Conservation (phyloP, 768 basidiomycete genomes). For the Asterophora lycoperdoides region DNA sequence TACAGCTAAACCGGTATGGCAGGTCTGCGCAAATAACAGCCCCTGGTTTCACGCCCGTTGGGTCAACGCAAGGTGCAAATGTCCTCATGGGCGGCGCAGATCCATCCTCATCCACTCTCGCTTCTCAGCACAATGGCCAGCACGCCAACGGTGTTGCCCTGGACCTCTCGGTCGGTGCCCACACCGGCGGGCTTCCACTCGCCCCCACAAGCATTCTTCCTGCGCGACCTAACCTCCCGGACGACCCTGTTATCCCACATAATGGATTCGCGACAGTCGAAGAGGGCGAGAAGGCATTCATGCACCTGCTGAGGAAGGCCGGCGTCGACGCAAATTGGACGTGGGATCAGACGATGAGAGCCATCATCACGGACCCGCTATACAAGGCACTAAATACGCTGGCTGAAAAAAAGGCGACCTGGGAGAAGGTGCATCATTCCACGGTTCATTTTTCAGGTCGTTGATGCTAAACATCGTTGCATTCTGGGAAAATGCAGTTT, state of each 20-base stretch:
- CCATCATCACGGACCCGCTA: constrained; percentile 95
- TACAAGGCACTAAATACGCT: constrained; percentile 93
- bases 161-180: constrained; percentile 44
- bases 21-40: constrained; percentile 33
- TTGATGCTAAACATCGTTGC: constrained; percentile 4
- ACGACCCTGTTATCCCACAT: constrained; percentile 85
- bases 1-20: constrained; percentile 5
- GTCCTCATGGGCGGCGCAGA: constrained; percentile 50
- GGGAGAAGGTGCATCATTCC: constrained; percentile 71
- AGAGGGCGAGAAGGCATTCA: constrained; percentile 94
- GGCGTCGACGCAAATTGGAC: constrained; percentile 92
- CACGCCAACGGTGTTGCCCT: constrained; percentile 33
- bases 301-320: constrained; percentile 82
- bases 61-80: constrained; percentile 50
- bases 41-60: constrained; percentile 40
- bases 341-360: constrained; percentile 98
- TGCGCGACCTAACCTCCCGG: constrained; percentile 73
- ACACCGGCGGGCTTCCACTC: constrained; percentile 58
- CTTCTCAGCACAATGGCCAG: constrained; percentile 43
- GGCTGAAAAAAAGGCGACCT: constrained; percentile 91
- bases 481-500: constrained; percentile 47
- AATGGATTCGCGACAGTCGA: constrained; percentile 84
- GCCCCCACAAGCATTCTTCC: constrained; percentile 59
- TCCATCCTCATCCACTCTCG: constrained; percentile 45
- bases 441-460: background rate